Base-by-base conservation (phyloP, 1,284 basidiomycete genomes). In the Leccinum pallidistipes region DNA sequence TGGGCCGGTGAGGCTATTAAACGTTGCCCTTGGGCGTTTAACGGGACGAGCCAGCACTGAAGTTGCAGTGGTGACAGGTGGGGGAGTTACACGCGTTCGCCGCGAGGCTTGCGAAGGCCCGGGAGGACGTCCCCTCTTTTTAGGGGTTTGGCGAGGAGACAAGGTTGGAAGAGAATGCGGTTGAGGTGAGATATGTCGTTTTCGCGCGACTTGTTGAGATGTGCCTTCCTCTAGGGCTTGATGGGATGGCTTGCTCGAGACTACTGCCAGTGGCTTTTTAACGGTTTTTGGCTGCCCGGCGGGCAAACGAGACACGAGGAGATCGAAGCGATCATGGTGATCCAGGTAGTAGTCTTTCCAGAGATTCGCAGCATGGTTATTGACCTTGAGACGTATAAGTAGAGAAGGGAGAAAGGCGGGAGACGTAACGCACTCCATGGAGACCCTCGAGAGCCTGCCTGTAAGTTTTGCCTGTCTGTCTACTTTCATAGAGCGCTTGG, bases 281-380 rank as follows among this genome's bases (percentile, higher is more conserved):
- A 78, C 74, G 1, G 79, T 80, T 58, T 78, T 80, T 62, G 61
- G 72, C 56, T 68, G 71, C 38, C 66, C 70, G 18, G n/a, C 6
- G 45, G 50, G 34, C 40, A 76, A 59, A 58, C 64, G 67, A 16
- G 67, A 66, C 38, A 88, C 80, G 59, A 81, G 78, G 32, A 77
- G 71, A 65, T 87, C 83, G 38, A 90, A 76, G 32, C 83, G 81
- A 60, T 80, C 76, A 58, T 82, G 83, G 67, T 90, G 79, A 60
- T 90, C 88, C 16, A 90, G 79, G 65, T 86, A 90, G 67, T 89
- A 88, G 66, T 90, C 88, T 67, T 88, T 90, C 87, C 87, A 90
- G 27, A 86, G 64, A 62, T 74, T 76, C 18, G 78, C 74, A 16
- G 76, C 70, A 53, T 82, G 79, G n/a, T 79, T 78, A 52, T 81